phyloP scores from a whole-genome alignment of 2,329 filamentous ascomycete species.

The Teratosphaeria epicoccoides region DNA sequence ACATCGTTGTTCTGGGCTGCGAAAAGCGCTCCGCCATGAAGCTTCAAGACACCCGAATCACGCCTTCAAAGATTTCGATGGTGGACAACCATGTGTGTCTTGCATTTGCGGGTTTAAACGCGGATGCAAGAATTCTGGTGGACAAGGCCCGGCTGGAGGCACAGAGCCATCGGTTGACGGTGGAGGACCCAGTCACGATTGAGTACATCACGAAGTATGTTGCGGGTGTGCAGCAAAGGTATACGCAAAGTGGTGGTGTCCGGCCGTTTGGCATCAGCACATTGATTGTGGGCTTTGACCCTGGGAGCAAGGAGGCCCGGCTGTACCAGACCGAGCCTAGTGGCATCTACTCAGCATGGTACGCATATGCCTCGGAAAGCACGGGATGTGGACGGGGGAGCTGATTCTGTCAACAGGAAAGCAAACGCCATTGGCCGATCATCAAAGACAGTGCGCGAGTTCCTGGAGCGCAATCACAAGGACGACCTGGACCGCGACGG shows the following conservation, averaged over 20 bases:
- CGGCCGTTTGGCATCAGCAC: slow-evolving; percentile 98
- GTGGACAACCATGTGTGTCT: slow-evolving; percentile 94
- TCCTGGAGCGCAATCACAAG: slow-evolving; percentile 98
- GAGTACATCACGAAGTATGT: slow-evolving; percentile 99
- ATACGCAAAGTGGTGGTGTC: slow-evolving; percentile 97
- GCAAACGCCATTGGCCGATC: slow-evolving; percentile 97
- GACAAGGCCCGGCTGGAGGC: slow-evolving; percentile 97
- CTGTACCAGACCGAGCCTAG: slow-evolving; percentile 99
- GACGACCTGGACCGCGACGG: slow-evolving; percentile 93
- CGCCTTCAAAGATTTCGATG: slow-evolving; percentile 94
- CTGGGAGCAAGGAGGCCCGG: slow-evolving; percentile 74
- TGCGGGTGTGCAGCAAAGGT: slow-evolving; percentile 93
- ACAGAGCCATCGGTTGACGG: slow-evolving; percentile 90
- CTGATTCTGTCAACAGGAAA: slow-evolving; percentile 56
- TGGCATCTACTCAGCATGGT: slow-evolving; percentile 98
- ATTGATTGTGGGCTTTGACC: slow-evolving; percentile 95
- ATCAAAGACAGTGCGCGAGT: slow-evolving; percentile 97
- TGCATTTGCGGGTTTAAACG: slow-evolving; percentile 93
- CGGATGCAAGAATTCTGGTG: slow-evolving; percentile 92
- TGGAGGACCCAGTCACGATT: slow-evolving; percentile 93
- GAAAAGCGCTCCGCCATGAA: slow-evolving; percentile 99
- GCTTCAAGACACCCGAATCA: slow-evolving; percentile 97
- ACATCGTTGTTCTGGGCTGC: slow-evolving; percentile 89
- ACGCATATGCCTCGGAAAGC: slow-evolving; percentile 25
- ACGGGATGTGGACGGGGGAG: background rate